A percentile compares a stretch with the other conserved stretches of the same genome.
These are phyloP conservation scores for Suillus variegatus DNA, from an alignment of 768 basidiomycete species.

Conservation along the genomic window DNA sequence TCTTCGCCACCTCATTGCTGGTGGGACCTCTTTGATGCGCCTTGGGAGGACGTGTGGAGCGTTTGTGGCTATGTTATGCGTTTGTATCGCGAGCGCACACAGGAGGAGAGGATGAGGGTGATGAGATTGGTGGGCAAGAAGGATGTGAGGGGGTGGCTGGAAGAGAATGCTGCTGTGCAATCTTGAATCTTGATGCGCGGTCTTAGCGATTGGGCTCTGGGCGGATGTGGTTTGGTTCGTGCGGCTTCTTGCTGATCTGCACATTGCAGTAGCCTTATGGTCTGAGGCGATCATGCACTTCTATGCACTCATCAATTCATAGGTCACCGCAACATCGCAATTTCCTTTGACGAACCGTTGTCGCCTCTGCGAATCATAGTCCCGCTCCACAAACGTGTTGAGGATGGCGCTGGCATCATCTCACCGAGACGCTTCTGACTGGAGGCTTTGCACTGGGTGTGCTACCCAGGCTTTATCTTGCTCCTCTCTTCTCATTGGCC, in stretches of 20 bases:
- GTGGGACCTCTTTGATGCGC: constrained; percentile 94
- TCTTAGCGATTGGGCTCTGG: neutral
- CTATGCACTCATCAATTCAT: neutral
- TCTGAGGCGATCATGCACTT: neutral
- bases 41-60: constrained; percentile 86
- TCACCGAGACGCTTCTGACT: neutral
- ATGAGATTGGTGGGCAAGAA: constrained; percentile 69
- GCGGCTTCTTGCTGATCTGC: neutral
- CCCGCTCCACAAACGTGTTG: too few relatives aligned
- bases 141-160: constrained; percentile 82
- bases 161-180: constrained; percentile 39
- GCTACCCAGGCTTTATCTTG: neutral
- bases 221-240: neutral
- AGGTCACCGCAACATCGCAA: neutral
- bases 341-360: neutral
- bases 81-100: constrained; percentile 62
- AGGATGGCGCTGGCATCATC: neutral
- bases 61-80: constrained; percentile 85
- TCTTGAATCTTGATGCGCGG: neutral
- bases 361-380: neutral
- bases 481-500: neutral
- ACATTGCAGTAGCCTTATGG: neutral
- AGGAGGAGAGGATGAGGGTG: constrained; percentile 47
- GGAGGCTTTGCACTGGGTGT: neutral
- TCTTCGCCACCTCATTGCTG: constrained; percentile 72